Base-by-base conservation (phyloP, 176 grass and related monocot species). In the Raddia guianensis region DNA sequence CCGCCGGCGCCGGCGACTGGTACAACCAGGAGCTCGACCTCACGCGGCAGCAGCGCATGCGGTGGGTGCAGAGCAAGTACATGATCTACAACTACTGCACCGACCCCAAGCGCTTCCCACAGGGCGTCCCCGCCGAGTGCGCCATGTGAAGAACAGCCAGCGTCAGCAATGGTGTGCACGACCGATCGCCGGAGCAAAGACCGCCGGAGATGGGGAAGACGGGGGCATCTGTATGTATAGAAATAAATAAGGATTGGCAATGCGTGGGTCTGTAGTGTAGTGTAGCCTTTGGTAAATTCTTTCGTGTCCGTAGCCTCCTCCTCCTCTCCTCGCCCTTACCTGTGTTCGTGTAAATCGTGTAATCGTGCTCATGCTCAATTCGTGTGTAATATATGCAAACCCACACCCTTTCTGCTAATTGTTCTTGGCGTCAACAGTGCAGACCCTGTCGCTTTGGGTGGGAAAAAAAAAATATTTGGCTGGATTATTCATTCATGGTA, bases 1-100 rank as follows among this genome's bases (percentile, higher is more conserved):
- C 78, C 20, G 84, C 81, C 5, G 40, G 27, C 12, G 15, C 71
- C 19, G 83, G 86, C 43, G 84, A 64, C 35, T 93, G 94, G 94
- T 97, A 87, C 88, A 86, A 91, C 75, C 94, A 97, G 79, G 89
- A 97, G 77, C 86, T 97, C 14, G 94, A 97, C 66, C 87, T 84
- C 11, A 90, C 78, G 2, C 84, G 85, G 83, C 84, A 86, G 73
- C 74, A 62, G 53, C 88, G 91, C 32, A 97, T 97, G 94, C 68
- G 55, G n/a, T 86, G 66, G 91, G 91, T 91, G 69, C 94, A 97
- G 86, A 78, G 70, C 6, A 91, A 84, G 48, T 97, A 97, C 78
- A 91, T 97, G 94, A 91, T 97, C 79, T 97, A 97, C 78, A 93
- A 97, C 77, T 97, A 97, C 63, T 97, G 94, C 73, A 83, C 86